phyloP scores from a whole-genome alignment of 2,329 filamentous ascomycete genomes.

The Diaporthe australafricana region DNA sequence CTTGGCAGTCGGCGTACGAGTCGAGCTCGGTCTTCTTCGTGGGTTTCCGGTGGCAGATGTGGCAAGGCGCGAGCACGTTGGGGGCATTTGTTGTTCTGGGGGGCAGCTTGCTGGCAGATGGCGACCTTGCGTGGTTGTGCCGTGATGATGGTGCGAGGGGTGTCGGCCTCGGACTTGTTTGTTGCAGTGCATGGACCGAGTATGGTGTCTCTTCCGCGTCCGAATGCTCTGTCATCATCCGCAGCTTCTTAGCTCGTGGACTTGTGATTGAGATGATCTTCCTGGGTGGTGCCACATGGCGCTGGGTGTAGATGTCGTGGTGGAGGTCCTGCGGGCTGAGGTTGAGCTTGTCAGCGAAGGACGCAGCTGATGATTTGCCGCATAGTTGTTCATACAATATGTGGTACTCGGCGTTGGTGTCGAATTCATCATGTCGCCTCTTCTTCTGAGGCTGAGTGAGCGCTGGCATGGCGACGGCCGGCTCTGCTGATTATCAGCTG shows the following conservation, averaged over 20 bases:
- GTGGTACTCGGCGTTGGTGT: slow-evolving; percentile 30
- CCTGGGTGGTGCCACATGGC: slow-evolving; percentile 27
- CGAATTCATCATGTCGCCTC: slow-evolving; percentile 35
- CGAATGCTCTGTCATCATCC: slow-evolving; percentile 26
- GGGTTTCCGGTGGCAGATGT: slow-evolving; percentile 75
- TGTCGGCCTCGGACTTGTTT: not conserved
- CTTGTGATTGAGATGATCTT: slow-evolving; percentile 33
- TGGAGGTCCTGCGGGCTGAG: slow-evolving; percentile 33
- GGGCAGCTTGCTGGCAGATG: slow-evolving; percentile 34
- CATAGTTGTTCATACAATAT: slow-evolving; percentile 36
- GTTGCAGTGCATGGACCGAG: slow-evolving; percentile 4
- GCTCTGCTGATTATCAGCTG: slow-evolving; percentile 5
- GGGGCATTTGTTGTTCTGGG: slow-evolving; percentile 36
- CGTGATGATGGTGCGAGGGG: slow-evolving; percentile 21
- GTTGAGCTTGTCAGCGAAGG: slow-evolving; percentile 33
- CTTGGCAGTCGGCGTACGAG: slow-evolving; percentile 72
- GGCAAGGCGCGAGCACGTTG: slow-evolving; percentile 64
- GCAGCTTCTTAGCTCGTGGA: slow-evolving; percentile 36
- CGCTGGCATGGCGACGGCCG: slow-evolving; percentile 33
- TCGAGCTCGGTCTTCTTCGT: slow-evolving; percentile 75
- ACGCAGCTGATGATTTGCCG: not conserved
- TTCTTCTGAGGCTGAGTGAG: slow-evolving; percentile 36
- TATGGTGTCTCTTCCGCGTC: slow-evolving; percentile 2
- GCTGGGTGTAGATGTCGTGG: slow-evolving; percentile 32
- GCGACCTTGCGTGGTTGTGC: slow-evolving; percentile 31